These are phyloP conservation scores for Kwoniella newhampshirensis DNA, from an alignment of 768 basidiomycete genomes.

Conservation along the genomic window DNA sequence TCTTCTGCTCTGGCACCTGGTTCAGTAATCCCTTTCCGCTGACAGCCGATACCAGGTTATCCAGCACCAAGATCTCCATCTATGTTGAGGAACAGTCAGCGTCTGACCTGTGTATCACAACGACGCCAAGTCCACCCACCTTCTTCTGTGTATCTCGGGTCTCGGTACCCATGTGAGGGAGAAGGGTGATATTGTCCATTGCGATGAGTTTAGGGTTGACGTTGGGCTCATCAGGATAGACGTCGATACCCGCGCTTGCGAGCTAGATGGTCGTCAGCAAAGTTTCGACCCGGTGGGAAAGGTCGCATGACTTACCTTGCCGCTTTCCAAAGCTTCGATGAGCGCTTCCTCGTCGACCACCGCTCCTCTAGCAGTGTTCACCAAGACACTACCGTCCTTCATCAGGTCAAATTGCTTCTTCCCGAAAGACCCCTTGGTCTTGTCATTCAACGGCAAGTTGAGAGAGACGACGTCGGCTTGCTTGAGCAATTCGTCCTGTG, in stretches of 20 bases:
- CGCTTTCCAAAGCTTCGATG: slow-evolving; percentile 78
- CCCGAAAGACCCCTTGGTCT: slow-evolving; percentile 71
- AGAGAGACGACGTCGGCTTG: slow-evolving; percentile 80
- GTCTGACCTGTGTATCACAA: neutral
- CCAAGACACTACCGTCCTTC: slow-evolving; percentile 73
- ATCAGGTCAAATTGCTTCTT: slow-evolving; percentile 73
- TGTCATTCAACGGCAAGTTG: slow-evolving; percentile 73
- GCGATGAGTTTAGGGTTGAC: slow-evolving; percentile 76
- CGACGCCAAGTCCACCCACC: slow-evolving; percentile 35
- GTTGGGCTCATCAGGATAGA: slow-evolving; percentile 79
- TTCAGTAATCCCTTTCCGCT: slow-evolving; percentile 44
- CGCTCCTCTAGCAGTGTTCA: slow-evolving; percentile 89
- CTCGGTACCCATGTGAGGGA: slow-evolving; percentile 79
- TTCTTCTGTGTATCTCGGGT: slow-evolving; percentile 42
- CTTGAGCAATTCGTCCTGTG: slow-evolving; percentile 63
- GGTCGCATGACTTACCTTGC: slow-evolving; percentile 66
- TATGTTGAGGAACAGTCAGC: slow-evolving; percentile 18
- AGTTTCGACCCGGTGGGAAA: too few relatives aligned
- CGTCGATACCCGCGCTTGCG: slow-evolving; percentile 77
- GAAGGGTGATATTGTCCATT: slow-evolving; percentile 77
- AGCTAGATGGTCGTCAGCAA: slow-evolving; percentile 57
- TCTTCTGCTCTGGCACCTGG: slow-evolving; percentile 47
- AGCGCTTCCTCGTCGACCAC: slow-evolving; percentile 84
- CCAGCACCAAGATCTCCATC: slow-evolving; percentile 43
- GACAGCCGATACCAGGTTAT: slow-evolving; percentile 43